Base-by-base conservation (phyloP, 164 flowering plant species). In the Tetrastigma voinierianum region DNA sequence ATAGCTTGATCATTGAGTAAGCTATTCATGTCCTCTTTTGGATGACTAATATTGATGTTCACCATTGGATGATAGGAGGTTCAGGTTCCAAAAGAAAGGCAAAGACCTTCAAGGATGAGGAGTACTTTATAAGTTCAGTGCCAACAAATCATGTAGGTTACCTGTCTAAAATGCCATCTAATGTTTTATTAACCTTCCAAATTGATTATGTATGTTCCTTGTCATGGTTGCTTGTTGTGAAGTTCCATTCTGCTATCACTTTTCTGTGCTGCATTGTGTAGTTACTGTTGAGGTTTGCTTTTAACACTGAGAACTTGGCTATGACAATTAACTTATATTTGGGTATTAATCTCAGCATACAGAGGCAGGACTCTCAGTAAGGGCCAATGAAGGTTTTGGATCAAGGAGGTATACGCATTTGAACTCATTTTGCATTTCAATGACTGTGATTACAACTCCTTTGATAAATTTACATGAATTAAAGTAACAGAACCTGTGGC, bases 341-440 rank as follows among this genome's bases (percentile, higher is more conserved):
- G 59, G 23, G 10, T 61, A 3, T 69, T 5, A 21, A 57, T 74
- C 66, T 65, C 91, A 94, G 98, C 92, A 86, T 76, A 70, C 72
- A 70, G 98, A 94, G 73, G 89, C 93, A 56, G 97, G 98, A n/a
- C 86, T 91, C 18, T 73, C 93, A 15, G 89, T 90, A 18, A 84
- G 84, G 78, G 83, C 67, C 57, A 83, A 87, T 51, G 70, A 82
- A 70, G 93, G 85, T 20, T 85, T 87, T 73, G 90, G 83, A 60
- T 77, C 93, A 32, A 89, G 78, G 76, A 86, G 97, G 98, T 93
- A 77, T 17, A 46, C 10, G 9, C n/a, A 8, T 16, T 47, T 19
- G 63, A 62, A 10, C 9, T 8, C 17, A 1, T 23, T 16, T 23
- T 15, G 20, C 55, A 23, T 55, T 11, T 57, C 10, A 32, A 25